Conservation (phyloP, 108 stramenopile genomes). For the Conticribra weissflogii region DNA sequence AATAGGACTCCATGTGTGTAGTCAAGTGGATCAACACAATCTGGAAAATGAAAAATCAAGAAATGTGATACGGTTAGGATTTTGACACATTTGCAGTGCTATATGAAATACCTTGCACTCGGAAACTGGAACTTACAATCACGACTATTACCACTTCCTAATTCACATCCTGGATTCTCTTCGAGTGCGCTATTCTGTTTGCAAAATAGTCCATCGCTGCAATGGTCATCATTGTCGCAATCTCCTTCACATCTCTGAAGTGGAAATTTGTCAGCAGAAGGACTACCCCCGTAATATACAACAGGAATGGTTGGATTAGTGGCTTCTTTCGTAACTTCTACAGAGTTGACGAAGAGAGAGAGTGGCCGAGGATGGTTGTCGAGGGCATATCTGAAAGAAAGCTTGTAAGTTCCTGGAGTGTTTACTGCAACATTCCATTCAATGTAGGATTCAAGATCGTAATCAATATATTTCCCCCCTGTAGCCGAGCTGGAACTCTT, state of each 20-base stretch:
- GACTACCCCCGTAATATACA: not conserved
- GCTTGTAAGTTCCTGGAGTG: slow-evolving; percentile 13
- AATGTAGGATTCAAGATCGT: slow-evolving; percentile 18
- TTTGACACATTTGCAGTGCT: too few species aligned
- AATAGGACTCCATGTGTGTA: slow-evolving; percentile 25
- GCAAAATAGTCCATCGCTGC: slow-evolving; percentile 31
- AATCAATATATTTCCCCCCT: slow-evolving; percentile 20
- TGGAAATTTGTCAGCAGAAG: slow-evolving; percentile 11
- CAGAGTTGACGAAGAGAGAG: slow-evolving; percentile 15
- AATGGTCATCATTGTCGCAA: slow-evolving; percentile 38
- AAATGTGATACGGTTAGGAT: too few species aligned
- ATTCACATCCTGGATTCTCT: slow-evolving; percentile 29
- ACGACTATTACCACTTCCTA: not conserved
- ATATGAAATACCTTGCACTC: too few species aligned
- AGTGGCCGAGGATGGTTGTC: slow-evolving; percentile 26
- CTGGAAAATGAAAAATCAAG: too few species aligned
- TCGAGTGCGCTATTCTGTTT: slow-evolving; percentile 14
- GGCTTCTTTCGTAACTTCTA: not conserved
- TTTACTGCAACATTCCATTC: slow-evolving; percentile 40
- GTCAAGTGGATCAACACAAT: slow-evolving; percentile 39
- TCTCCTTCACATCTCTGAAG: slow-evolving; percentile 38
- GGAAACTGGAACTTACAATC: too few species aligned
- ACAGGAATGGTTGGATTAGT: slow-evolving; percentile 16
- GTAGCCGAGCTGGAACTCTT: slow-evolving; percentile 16
- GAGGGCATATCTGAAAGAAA: slow-evolving; percentile 38